A percentile compares a stretch with the other conserved stretches of the same genome.
These are phyloP conservation scores for Dothideomycetes sp. DNA, from an alignment of 2,329 filamentous ascomycete species.

Conservation along the genomic window DNA sequence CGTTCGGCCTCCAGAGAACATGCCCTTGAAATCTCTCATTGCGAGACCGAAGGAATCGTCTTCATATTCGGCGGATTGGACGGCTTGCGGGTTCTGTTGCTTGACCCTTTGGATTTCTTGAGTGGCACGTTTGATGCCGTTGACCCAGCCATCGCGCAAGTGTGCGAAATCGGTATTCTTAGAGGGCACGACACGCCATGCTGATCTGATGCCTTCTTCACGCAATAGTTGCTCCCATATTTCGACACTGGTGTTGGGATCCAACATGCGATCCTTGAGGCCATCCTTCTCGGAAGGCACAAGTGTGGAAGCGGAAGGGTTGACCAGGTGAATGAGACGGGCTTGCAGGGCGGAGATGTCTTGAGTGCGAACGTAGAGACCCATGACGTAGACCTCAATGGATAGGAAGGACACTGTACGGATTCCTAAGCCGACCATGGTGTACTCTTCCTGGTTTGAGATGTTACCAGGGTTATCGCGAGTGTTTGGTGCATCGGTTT, in stretches of 20 bases:
- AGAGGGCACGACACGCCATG: constrained; percentile 79
- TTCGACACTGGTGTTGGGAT: constrained; percentile 58
- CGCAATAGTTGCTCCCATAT: constrained; percentile 66
- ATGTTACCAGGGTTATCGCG: constrained; percentile 24
- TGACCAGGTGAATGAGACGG: constrained; percentile 65
- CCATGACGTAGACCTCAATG: constrained; percentile 82
- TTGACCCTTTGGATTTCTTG: constrained; percentile 26
- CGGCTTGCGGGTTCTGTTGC: constrained; percentile 21
- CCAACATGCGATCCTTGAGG: constrained; percentile 59
- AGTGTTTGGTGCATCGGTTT: constrained; percentile 22
- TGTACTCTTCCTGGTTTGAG: constrained; percentile 59
- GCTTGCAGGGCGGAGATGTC: constrained; percentile 76
- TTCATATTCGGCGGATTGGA: constrained; percentile 42
- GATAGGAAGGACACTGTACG: constrained; percentile 81
- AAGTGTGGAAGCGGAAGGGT: constrained; percentile 69
- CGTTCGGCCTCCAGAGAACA: constrained; percentile 72
- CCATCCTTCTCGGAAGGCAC: constrained; percentile 72
- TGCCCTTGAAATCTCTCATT: constrained; percentile 65
- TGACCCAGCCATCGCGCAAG: constrained; percentile 81
- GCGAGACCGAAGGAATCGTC: constrained; percentile 69
- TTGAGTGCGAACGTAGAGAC: constrained; percentile 77
- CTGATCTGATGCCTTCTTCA: constrained; percentile 60
- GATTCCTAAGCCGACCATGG: constrained; percentile 77
- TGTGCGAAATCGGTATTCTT: constrained; percentile 91
- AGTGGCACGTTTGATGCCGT: constrained; percentile 68